Evolutionary conservation across 345 rosid genomes (phyloP).

Genomic region (Aquilaria yunnanensis): DNA sequence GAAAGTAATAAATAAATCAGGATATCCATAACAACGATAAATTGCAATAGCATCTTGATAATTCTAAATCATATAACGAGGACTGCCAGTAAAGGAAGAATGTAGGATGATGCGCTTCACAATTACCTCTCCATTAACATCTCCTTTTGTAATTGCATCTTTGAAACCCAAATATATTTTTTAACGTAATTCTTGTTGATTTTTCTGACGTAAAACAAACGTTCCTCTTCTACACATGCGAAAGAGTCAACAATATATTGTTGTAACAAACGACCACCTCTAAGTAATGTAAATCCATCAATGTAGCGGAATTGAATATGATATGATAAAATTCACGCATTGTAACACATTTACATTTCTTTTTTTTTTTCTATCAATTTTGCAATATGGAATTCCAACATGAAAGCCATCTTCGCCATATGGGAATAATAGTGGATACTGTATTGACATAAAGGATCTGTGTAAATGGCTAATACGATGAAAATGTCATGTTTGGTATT

Average conservation of each 20-base stretch:
- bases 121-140: neutral
- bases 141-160: conserved; percentile 4
- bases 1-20: neutral
- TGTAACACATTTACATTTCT: neutral
- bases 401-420: conserved; percentile 13
- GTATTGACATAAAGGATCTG: conserved; percentile 1
- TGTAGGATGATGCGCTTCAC: neutral
- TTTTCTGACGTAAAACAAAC: neutral
- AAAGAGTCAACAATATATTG: conserved; percentile 1
- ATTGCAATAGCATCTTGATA: conserved; percentile 1
- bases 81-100: neutral
- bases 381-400: neutral
- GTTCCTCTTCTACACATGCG: neutral
- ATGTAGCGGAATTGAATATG: neutral
- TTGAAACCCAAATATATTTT: neutral
- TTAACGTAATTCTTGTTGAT: neutral
- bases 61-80: neutral
- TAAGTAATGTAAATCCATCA: neutral
- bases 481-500: neutral
- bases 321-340: conserved; percentile 4
- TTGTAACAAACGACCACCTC: conserved; percentile 1
- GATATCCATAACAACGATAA: neutral
- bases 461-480: neutral
- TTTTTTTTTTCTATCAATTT: too few species aligned
- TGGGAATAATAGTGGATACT: conserved; percentile 7